Evolutionary conservation across 768 basidiomycete species (phyloP), one percentile per base, ranked within the genome.

Genomic region (Fibroporia radiculosa): DNA sequence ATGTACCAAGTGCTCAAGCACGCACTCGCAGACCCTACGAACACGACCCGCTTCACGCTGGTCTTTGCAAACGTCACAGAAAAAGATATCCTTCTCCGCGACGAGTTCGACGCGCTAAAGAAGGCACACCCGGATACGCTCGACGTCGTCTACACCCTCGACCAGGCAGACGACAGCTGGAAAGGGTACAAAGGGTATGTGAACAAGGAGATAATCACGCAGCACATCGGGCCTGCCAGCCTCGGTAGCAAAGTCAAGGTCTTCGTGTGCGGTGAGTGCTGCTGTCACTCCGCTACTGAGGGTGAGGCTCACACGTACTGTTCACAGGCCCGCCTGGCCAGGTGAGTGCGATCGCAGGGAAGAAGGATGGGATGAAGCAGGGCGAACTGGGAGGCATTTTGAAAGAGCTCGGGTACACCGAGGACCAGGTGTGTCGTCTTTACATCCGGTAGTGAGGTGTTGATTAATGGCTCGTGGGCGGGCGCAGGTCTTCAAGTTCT

Each of bases 11-110:
- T 96, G 55, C 59, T 93, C 35, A 71, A 71, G 34, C 79, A 92
- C 60, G 84, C 89, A 7, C 76, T 83, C 47, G 54, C 79, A 1
- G 82, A 89, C 57, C 72, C 77, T 25, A 54, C 65, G 32, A 96
- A 98, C 78, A 90, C 82, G 70, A 97, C 96, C 49, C 92, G 92
- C 56, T 96, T 90, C 72, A 95, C 83, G 37, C 72, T 98, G 44
- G 68, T 99, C 55, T 98, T 87, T 66, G 82, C 88, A 29, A 98
- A 98, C 63, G 75, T 92, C 29, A 78, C 90, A 12, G 89, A 92
- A 60, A 71, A 76, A 42, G 96, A 99, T 60, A 96, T 99, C 50
- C 80, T 93, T 42, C 76, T 95, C 49, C 80, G 82, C 42, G 75
- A 85, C 58, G 80, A 84, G 54, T 72, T 91, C 50, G 87, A 91